Evolutionary conservation across 805 yeast species (phyloP), one percentile per base, ranked within the genome.

Genomic region (Cyberlindnera amylophila): DNA sequence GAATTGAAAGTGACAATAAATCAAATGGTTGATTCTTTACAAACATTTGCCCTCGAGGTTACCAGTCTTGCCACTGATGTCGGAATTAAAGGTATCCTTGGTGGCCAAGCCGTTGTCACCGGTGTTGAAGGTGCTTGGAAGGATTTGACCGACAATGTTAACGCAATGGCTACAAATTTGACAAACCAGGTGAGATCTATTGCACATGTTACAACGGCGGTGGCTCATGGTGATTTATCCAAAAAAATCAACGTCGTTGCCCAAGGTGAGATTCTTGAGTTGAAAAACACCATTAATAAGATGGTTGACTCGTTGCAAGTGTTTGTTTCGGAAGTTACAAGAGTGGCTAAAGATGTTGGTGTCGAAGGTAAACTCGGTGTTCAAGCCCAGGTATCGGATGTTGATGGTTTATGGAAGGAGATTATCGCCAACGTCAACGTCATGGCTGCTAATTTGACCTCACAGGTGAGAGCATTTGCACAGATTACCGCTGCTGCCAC

Each of bases 401-500:
- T 87, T 17, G 95, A 86, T 63, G 96, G 96, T 2, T 67, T 86
- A 47, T 87, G 96, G 96, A 86, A 84, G 57, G 95, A 86, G 57
- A 87, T 87, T 56, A 87, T 93, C 14, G 83, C 93, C 15, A 87
- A 87, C 64, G 96, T 87, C 49, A 87, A 87, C 61, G 86, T 91
- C 21, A 87, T 87, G 96, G 96, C 96, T 41, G 81, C 91, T 13
- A 87, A 87, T 62, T 74, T 87, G 62, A 87, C 96, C 0, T 82
- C 95, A 1, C 96, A 87, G 67, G 96, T 87, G 57, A 76, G 96
- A 64, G 96, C 95, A 0, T 87, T 87, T 69, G 95, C 95, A 30
- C 95, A 87, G 61, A 87, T 87, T 55, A 87, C 96, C 0, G 95
- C 93, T 17, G 95, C 96, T 16, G 96, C 95, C 11, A 86, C 96